Evolutionary conservation across 1,284 basidiomycete genomes (phyloP), one percentile per base, ranked within the genome.

Genomic region (Puccinia hordei): DNA sequence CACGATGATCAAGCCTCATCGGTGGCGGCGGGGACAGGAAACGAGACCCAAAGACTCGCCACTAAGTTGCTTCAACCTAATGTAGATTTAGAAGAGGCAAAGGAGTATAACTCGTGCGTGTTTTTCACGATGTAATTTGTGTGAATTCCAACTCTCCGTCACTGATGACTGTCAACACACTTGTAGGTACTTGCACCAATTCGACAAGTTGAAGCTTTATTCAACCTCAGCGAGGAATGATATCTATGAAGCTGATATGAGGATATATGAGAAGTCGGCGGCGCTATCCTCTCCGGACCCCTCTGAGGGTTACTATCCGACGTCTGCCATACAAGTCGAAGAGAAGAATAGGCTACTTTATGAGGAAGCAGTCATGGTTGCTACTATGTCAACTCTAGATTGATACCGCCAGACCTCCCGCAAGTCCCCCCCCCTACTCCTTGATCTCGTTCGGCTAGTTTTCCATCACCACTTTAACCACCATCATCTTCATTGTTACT

Each of bases 121-220:
- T 49, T 61, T 69, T 61, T 57, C 57, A n/a, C 33, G n/a, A 61
- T 35, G 15, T 59, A 59, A 41, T n/a, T 71, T 71, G 15, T 5
- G 8, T 71, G 19, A n/a, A 24, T 15, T 33, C 8, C 33, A 19
- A 8, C 38, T 55, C 9, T 24, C 55, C 38, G 6, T 65, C 22
- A 35, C 69, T 55, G 44, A 51, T 55, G 5, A 46, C 15, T 71
- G 46, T 38, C 22, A 13, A 17, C 27, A 13, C 55, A 30, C 33
- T 55, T 72, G 15, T 68, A 80, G 78, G 19, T 80, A 80, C 59
- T 27, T 80, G 41, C 78, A 80, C 38, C 78, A 80, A 66, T 80
- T 80, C n/a, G 78, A 80, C 53, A 59, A 80, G 46, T 49, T 73
- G 19, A 51, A 68, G 24, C 49, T 80, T 19, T 51, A 66, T 24